Evolutionary conservation across 164 flowering plant species (phyloP).

Genomic region (Buxus sempervirens): DNA sequence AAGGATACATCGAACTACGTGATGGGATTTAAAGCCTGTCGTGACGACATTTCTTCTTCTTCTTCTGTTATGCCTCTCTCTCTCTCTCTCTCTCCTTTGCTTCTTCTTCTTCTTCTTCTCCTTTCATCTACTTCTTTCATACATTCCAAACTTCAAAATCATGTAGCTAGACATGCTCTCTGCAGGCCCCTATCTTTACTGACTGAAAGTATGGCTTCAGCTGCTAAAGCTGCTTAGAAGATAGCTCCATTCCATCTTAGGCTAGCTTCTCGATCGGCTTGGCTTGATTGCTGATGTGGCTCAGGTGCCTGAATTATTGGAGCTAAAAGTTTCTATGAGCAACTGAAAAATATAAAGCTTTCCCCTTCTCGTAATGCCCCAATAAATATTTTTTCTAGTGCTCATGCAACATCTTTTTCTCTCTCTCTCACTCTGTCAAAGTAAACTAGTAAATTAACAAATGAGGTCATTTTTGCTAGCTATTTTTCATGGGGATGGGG

Average conservation of each 20-base stretch:
- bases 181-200: constrained; percentile 23
- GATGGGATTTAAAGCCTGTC: constrained; percentile 69
- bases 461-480: constrained; percentile 20
- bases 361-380: constrained; percentile 27
- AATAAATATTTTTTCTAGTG: constrained; percentile 16
- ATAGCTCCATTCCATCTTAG: constrained; percentile 12
- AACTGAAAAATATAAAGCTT: constrained; percentile 29
- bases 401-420: not conserved
- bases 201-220: constrained; percentile 6
- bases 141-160: constrained; percentile 45
- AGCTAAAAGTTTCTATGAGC: constrained; percentile 41
- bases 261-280: constrained; percentile 24
- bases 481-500: constrained; percentile 28
- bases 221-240: not conserved
- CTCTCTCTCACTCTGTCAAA: not conserved
- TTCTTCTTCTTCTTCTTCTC: constrained; percentile 12
- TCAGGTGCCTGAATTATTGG: constrained; percentile 59
- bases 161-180: constrained; percentile 20
- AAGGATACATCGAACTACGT: constrained; percentile 58
- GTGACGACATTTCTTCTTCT: constrained; percentile 41
- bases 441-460: not conserved
- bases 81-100: constrained; percentile 16
- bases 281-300: constrained; percentile 30
- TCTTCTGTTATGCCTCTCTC: too few species aligned
- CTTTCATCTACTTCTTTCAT: constrained; percentile 1